Evolutionary conservation across 2,329 filamentous ascomycete species (phyloP).

Genomic region (Hypoxylon sp.): DNA sequence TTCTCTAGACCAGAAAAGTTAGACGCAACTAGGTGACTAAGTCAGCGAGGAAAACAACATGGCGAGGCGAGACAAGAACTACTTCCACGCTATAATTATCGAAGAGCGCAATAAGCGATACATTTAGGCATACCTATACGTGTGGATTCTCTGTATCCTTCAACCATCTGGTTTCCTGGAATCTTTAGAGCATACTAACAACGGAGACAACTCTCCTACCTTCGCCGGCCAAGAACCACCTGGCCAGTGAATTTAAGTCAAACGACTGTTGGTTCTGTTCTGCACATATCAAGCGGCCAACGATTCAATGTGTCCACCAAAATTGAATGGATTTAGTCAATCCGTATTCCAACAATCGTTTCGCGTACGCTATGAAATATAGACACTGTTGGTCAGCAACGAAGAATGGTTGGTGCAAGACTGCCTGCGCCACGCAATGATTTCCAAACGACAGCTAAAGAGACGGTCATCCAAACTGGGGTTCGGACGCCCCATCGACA

Average conservation of each 20-base stretch:
- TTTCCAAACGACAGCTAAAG: constrained; percentile 1
- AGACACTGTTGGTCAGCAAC: constrained; percentile 8
- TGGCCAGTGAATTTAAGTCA: neutral
- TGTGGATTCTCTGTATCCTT: constrained; percentile 1
- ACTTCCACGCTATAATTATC: neutral
- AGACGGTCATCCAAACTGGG: constrained; percentile 3
- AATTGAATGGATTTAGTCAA: neutral
- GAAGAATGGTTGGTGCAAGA: neutral
- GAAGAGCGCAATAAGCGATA: neutral
- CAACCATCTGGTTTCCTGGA: neutral
- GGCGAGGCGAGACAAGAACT: neutral
- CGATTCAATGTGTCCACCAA: neutral
- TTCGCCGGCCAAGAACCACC: neutral
- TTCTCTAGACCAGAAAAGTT: neutral
- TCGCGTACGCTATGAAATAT: constrained; percentile 6
- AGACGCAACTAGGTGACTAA: neutral
- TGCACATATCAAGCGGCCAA: neutral
- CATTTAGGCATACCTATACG: neutral
- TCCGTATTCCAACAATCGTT: constrained; percentile 16
- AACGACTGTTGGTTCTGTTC: neutral
- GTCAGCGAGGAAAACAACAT: neutral
- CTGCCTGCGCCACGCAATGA: constrained; percentile 10
- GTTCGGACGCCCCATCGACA: constrained; percentile 11
- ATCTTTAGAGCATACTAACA: constrained; percentile 1
- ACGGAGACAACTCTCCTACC: neutral